These are phyloP conservation scores for Osmanthus fragrans DNA, from an alignment of 257 asterid genomes.

Conservation along the genomic window DNA sequence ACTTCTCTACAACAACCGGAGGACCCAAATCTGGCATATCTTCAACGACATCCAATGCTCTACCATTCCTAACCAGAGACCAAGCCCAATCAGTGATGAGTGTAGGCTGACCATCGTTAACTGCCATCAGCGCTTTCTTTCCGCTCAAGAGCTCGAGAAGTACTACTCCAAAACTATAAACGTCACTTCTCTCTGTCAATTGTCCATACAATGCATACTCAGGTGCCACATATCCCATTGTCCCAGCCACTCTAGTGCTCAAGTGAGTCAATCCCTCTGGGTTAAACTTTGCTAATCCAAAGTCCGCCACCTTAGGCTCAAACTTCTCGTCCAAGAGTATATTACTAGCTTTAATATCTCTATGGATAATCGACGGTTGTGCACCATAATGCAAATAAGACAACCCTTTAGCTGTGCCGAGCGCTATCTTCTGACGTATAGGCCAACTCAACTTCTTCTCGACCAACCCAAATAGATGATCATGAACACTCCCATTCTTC, in stretches of 20 bases:
- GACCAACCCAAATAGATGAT: constrained; percentile 59
- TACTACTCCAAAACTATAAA: constrained; percentile 83
- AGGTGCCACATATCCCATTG: constrained; percentile 92
- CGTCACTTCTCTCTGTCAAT: constrained; percentile 82
- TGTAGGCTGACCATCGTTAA: constrained; percentile 56
- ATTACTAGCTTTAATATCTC: constrained; percentile 86
- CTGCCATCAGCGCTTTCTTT: constrained; percentile 63
- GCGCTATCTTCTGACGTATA: constrained; percentile 67
- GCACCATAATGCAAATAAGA: constrained; percentile 87
- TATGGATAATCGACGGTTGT: constrained; percentile 67
- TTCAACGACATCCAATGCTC: constrained; percentile 64
- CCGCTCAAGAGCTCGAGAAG: constrained; percentile 91
- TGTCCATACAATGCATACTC: constrained; percentile 92
- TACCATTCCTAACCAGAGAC: constrained; percentile 70
- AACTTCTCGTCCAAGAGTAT: constrained; percentile 77
- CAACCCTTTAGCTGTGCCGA: constrained; percentile 82
- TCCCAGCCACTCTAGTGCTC: constrained; percentile 93
- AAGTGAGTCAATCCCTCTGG: constrained; percentile 83
- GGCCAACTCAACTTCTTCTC: constrained; percentile 72
- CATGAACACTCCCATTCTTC: constrained; percentile 87
- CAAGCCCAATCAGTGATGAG: constrained; percentile 92
- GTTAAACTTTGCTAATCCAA: constrained; percentile 81
- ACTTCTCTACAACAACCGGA: constrained; percentile 69
- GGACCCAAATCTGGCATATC: constrained; percentile 62
- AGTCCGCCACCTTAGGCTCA: constrained; percentile 87